Conservation (phyloP, 1,284 basidiomycete species). For the Sporisorium scitamineum region DNA sequence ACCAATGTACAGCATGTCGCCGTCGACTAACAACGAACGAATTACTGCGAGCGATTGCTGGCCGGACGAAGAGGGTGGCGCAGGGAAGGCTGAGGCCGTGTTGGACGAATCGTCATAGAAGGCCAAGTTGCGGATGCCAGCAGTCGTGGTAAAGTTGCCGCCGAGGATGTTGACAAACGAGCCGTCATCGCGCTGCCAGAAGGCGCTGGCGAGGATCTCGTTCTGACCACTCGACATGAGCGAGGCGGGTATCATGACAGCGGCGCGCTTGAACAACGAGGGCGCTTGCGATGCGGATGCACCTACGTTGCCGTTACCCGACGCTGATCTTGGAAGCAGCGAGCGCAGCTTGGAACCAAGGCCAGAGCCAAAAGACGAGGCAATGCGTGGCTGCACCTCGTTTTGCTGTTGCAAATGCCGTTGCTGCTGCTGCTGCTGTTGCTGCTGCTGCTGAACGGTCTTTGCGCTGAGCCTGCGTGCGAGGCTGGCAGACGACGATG, state of each 20-base stretch:
- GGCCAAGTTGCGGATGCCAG: conserved; percentile 75
- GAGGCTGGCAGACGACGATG: conserved; percentile 28
- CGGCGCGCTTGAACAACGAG: conserved; percentile 46
- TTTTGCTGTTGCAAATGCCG: not conserved
- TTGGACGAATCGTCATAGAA: conserved; percentile 76
- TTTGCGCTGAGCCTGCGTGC: conserved; percentile 20
- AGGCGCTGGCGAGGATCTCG: conserved; percentile 85
- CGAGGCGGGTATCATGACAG: conserved; percentile 65
- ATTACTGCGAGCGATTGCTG: conserved; percentile 72
- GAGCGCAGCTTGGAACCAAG: conserved; percentile 32
- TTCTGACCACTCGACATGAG: conserved; percentile 76
- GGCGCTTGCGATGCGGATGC: conserved; percentile 1
- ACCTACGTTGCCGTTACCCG: not conserved
- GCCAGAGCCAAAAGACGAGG: conserved; percentile 5
- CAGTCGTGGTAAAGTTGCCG: conserved; percentile 84
- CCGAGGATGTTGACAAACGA: conserved; percentile 79
- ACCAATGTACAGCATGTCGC: conserved; percentile 59
- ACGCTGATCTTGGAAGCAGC: conserved; percentile 27
- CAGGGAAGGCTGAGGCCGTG: conserved; percentile 74
- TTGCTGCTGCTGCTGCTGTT: conserved; percentile 15
- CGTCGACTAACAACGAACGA: conserved; percentile 71
- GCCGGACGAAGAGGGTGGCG: conserved; percentile 13
- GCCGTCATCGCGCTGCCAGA: conserved; percentile 81
- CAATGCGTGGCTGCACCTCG: conserved; percentile 8
- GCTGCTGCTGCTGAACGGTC: conserved; percentile 6